Conservation (phyloP, 768 basidiomycete genomes). For the Pisolithus marmoratus region DNA sequence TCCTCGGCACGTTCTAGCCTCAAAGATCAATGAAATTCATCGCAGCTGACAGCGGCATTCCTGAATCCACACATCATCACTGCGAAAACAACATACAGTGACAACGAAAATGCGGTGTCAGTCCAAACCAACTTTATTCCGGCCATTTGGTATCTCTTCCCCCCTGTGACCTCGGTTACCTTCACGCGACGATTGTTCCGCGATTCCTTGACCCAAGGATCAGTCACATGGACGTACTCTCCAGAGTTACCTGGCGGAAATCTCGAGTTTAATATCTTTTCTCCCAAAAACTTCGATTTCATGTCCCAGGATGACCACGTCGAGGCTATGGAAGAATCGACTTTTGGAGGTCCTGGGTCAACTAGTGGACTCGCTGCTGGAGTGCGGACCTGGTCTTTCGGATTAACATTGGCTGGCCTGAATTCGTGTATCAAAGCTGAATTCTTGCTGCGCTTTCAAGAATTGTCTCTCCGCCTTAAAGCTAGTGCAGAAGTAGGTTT, state of each 20-base stretch:
- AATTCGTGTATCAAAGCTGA: slow-evolving; percentile 47
- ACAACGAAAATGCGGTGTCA: slow-evolving; percentile 40
- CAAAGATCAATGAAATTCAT: slow-evolving; percentile 12
- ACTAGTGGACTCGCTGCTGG: slow-evolving; percentile 45
- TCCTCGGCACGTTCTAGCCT: slow-evolving; percentile 11
- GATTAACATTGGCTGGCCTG: slow-evolving; percentile 42
- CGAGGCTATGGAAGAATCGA: slow-evolving; percentile 14
- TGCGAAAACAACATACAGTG: slow-evolving; percentile 44
- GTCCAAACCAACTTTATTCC: slow-evolving; percentile 35
- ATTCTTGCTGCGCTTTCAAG: slow-evolving; percentile 45
- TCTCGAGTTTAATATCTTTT: slow-evolving; percentile 39
- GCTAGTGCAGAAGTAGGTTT: slow-evolving; percentile 45
- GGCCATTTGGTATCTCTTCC: slow-evolving; percentile 22
- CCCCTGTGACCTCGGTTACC: slow-evolving; percentile 39
- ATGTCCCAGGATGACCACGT: slow-evolving; percentile 20
- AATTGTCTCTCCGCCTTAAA: slow-evolving; percentile 51
- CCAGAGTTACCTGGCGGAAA: slow-evolving; percentile 18
- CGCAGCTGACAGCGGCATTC: slow-evolving; percentile 36
- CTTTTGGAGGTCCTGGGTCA: slow-evolving; percentile 37
- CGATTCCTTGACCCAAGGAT: slow-evolving; percentile 40
- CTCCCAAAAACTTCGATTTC: slow-evolving; percentile 36
- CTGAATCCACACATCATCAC: slow-evolving; percentile 36
- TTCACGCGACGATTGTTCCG: slow-evolving; percentile 49
- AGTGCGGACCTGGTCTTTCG: slow-evolving; percentile 42
- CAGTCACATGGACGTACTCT: slow-evolving; percentile 28